Evolutionary conservation across 176 grass and related monocot genomes (phyloP), one percentile per base, ranked within the genome.

Genomic region (Ananas comosus): DNA sequence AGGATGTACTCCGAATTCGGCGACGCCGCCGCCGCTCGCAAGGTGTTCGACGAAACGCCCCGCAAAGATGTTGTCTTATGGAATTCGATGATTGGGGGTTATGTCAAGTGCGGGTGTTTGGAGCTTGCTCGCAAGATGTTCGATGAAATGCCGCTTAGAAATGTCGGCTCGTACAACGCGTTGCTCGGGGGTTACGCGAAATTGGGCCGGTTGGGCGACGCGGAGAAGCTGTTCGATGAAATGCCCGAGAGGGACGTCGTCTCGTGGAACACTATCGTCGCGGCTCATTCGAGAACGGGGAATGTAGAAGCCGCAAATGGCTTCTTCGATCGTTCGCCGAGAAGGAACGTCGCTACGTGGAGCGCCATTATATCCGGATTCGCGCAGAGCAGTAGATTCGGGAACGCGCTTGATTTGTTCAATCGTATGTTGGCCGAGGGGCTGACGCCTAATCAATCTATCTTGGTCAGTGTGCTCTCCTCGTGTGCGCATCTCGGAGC

Each of bases 181-280:
- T 50, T 76, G 19, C 13, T 76, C 18, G 64, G 50, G 1, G 73
- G 64, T 2, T 56, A 67, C 3, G 64, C 9, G 50, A 76, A 67
- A 11, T n/a, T 56, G n/a, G 73, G 64, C 19, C 42, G 9, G 49
- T 48, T 76, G 64, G 63, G 18, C 19, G 9, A 10, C 11, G 73
- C 73, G 13, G 25, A 49, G 18, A 53, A 2, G 13, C 13, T 76
- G 18, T 76, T 76, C 14, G 64, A 67, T 9, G 13, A 76, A 67
- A 76, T 76, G 73, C 73, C 73, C 12, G 64, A 67, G 4, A 76
- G 73, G n/a, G 73, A 76, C 51, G 10, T 67, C 12, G 64, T 76
- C 16, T 76, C 73, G 51, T 76, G 73, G 73, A 76, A 76, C 73
- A 76, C 73, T 1, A 67, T 76, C 64, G 53, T 76, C 12, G 73